Percentiles rank a stretch among this genome's conserved stretches.
These are phyloP conservation scores for Skeletonema menzelii DNA, from an alignment of 108 stramenopile species.

Conservation along the genomic window DNA sequence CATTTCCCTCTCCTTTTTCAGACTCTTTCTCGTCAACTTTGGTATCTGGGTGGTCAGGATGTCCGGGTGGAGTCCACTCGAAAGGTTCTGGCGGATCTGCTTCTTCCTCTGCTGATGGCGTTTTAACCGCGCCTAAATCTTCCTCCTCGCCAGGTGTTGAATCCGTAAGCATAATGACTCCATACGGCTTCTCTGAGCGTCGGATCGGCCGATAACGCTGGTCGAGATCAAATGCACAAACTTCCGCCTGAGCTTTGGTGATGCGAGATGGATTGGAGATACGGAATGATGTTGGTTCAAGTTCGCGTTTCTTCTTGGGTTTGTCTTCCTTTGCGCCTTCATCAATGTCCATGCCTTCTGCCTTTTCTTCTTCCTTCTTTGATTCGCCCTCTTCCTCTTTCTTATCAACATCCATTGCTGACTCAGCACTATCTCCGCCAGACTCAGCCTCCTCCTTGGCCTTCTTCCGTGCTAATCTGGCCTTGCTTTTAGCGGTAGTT, in stretches of 20 bases:
- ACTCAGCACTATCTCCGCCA: slow-evolving; percentile 40
- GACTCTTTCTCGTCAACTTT: slow-evolving; percentile 1
- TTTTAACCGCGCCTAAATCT: slow-evolving; percentile 80
- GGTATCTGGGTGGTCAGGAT: slow-evolving; percentile 29
- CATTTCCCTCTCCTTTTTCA: slow-evolving; percentile 3
- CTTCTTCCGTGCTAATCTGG: slow-evolving; percentile 88
- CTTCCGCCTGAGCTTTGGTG: slow-evolving; percentile 72
- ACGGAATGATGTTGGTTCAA: slow-evolving; percentile 79
- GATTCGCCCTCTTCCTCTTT: slow-evolving; percentile 51
- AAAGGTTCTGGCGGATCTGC: slow-evolving; percentile 86
- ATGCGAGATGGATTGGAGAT: slow-evolving; percentile 81
- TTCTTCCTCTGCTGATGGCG: slow-evolving; percentile 87
- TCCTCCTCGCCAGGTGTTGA: slow-evolving; percentile 85
- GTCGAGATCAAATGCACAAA: slow-evolving; percentile 74
- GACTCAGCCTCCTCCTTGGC: slow-evolving; percentile 80
- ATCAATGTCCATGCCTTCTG: slow-evolving; percentile 64
- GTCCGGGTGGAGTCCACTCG: slow-evolving; percentile 80
- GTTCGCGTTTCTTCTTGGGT: slow-evolving; percentile 83
- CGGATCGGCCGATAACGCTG: slow-evolving; percentile 89
- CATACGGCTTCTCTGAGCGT: slow-evolving; percentile 71
- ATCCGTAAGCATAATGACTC: slow-evolving; percentile 87
- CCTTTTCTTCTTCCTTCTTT: slow-evolving; percentile 55
- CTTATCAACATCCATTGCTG: slow-evolving; percentile 77
- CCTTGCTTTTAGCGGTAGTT: slow-evolving; percentile 96
- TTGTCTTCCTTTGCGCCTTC: slow-evolving; percentile 70